Conservation (phyloP, 2,329 filamentous ascomycete species). For the Aciculosporium take region DNA sequence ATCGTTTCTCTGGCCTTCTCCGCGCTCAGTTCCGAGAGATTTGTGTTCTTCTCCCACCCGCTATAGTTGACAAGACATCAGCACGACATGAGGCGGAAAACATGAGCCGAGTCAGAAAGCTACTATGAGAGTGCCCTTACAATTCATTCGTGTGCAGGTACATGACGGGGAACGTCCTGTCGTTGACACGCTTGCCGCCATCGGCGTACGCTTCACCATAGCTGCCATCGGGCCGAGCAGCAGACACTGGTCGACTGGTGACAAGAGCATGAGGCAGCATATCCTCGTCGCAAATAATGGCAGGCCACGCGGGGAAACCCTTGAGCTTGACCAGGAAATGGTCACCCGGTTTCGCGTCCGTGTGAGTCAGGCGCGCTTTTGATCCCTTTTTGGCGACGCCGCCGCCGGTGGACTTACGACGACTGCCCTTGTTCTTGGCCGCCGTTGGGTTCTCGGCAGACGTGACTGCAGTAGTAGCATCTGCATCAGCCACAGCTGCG, state of each 20-base stretch:
- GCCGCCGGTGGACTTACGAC: slow-evolving; percentile 61
- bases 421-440: slow-evolving; percentile 39
- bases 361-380: slow-evolving; percentile 52
- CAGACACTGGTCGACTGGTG: slow-evolving; percentile 68
- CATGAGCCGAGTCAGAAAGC: neutral
- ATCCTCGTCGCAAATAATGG: slow-evolving; percentile 83
- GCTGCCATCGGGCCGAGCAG: slow-evolving; percentile 66
- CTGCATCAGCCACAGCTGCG: slow-evolving; percentile 2
- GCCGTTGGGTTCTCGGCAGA: slow-evolving; percentile 16
- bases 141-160: slow-evolving; percentile 93
- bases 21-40: slow-evolving; percentile 62
- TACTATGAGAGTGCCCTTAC: slow-evolving; percentile 53
- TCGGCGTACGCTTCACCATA: slow-evolving; percentile 80
- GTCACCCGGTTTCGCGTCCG: slow-evolving; percentile 78
- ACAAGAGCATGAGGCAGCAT: slow-evolving; percentile 77
- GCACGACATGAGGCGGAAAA: neutral
- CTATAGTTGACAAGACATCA: slow-evolving; percentile 29
- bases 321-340: slow-evolving; percentile 89
- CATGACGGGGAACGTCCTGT: slow-evolving; percentile 89
- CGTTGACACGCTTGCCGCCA: slow-evolving; percentile 70
- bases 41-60: slow-evolving; percentile 80
- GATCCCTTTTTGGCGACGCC: slow-evolving; percentile 80
- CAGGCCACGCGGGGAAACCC: slow-evolving; percentile 88
- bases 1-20: slow-evolving; percentile 54
- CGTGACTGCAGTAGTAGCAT: slow-evolving; percentile 12